phyloP scores from a whole-genome alignment of 495 filamentous ascomycete genomes.

The Hyaloscypha finlandica region DNA sequence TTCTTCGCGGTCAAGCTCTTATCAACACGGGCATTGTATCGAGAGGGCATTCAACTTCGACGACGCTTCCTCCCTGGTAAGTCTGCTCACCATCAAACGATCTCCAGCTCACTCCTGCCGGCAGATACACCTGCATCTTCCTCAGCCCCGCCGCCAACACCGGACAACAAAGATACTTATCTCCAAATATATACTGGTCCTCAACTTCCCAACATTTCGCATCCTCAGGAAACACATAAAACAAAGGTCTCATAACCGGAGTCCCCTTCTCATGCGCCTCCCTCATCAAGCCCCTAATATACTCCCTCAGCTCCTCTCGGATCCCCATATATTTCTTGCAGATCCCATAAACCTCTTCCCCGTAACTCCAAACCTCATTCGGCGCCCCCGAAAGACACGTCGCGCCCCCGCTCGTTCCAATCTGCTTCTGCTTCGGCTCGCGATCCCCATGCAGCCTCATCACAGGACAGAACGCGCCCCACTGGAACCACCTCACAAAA shows the following conservation, averaged over 20 bases:
- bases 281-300: slow-evolving; percentile 52
- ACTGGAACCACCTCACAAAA: slow-evolving; percentile 63
- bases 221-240: slow-evolving; percentile 58
- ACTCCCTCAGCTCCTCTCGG: slow-evolving; percentile 53
- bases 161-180: slow-evolving; percentile 54
- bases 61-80: slow-evolving; percentile 39
- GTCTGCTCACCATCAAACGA: slow-evolving; percentile 35
- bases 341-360: slow-evolving; percentile 54
- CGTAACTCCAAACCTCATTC: slow-evolving; percentile 64
- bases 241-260: slow-evolving; percentile 57
- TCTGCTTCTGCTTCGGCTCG: slow-evolving; percentile 48
- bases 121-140: slow-evolving; percentile 48
- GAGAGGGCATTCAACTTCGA: slow-evolving; percentile 49
- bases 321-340: slow-evolving; percentile 56
- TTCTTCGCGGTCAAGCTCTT: neutral
- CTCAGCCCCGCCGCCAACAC: slow-evolving; percentile 46
- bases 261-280: slow-evolving; percentile 55
- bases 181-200: slow-evolving; percentile 57
- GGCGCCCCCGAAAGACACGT: slow-evolving; percentile 42
- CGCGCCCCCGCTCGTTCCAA: slow-evolving; percentile 39
- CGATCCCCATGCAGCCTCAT: slow-evolving; percentile 62
- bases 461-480: slow-evolving; percentile 61
- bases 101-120: slow-evolving; percentile 47
- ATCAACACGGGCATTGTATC: slow-evolving; percentile 53
- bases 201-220: slow-evolving; percentile 48